phyloP scores from a whole-genome alignment of 1,284 basidiomycete species.

The Entoloma clypeatum region DNA sequence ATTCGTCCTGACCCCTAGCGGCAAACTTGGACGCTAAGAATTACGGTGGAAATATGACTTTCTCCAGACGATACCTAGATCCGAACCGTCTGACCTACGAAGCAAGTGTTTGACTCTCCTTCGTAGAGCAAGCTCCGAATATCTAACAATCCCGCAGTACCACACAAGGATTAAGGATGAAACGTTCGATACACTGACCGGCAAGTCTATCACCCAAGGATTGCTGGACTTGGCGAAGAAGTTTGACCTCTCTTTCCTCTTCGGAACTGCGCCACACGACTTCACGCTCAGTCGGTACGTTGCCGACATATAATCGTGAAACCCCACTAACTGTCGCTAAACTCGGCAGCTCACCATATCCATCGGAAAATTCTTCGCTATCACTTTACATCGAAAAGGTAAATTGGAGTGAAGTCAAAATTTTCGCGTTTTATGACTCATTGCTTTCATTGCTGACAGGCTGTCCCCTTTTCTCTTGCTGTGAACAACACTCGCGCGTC shows the following conservation, averaged over 20 bases:
- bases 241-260: slow-evolving; percentile 53
- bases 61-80: slow-evolving; percentile 71
- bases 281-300: slow-evolving; percentile 59
- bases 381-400: slow-evolving; percentile 61
- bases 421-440: not conserved
- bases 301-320: not conserved
- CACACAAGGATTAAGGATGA: slow-evolving; percentile 44
- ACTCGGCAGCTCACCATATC: slow-evolving; percentile 50
- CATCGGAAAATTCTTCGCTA: slow-evolving; percentile 61
- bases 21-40: slow-evolving; percentile 45
- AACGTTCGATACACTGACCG: slow-evolving; percentile 55
- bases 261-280: slow-evolving; percentile 72
- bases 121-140: not conserved
- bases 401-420: slow-evolving; percentile 21
- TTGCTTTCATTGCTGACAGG: slow-evolving; percentile 28
- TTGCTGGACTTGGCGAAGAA: slow-evolving; percentile 46
- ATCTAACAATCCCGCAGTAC: slow-evolving; percentile 39
- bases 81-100: slow-evolving; percentile 71
- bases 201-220: slow-evolving; percentile 51
- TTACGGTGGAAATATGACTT: slow-evolving; percentile 48
- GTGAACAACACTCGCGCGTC: slow-evolving; percentile 57
- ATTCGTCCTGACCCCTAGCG: too few relatives aligned
- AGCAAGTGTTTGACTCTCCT: slow-evolving; percentile 31
- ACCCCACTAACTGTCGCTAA: too few relatives aligned
- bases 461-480: slow-evolving; percentile 51